Conservation (phyloP, 164 flowering plant species). For the Stephania cephalantha region DNA sequence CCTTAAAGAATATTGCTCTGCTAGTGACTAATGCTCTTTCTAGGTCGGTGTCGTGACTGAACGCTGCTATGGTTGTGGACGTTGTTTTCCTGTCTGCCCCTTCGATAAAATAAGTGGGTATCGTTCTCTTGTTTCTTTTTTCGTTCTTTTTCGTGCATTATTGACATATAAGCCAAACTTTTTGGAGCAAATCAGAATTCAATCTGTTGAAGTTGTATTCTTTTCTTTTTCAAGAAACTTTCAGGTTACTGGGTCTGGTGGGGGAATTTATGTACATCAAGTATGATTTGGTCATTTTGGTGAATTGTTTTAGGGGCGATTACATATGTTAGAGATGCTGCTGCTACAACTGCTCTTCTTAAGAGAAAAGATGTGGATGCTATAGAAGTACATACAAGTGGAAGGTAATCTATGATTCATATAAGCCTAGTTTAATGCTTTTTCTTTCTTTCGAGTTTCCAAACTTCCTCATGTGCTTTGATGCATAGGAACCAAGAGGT, state of each 20-base stretch:
- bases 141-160: neutral
- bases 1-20: neutral
- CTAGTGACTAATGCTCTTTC: neutral
- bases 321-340: conserved; percentile 56
- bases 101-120: conserved; percentile 75
- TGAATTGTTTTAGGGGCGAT: conserved; percentile 33
- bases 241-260: neutral
- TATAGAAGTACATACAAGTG: conserved; percentile 77
- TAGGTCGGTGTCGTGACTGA: conserved; percentile 69
- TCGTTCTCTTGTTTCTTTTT: neutral
- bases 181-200: neutral
- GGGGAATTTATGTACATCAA: neutral
- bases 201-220: neutral
- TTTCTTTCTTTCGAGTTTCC: neutral
- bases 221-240: neutral
- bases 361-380: conserved; percentile 63
- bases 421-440: neutral
- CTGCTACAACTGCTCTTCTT: conserved; percentile 55
- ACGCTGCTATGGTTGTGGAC: conserved; percentile 92
- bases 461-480: no score
- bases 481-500: conserved; percentile 34
- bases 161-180: neutral
- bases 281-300: neutral
- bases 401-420: conserved; percentile 40
- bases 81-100: conserved; percentile 78